Conservation (phyloP, 805 yeast genomes). For the Candida silvicultrix region DNA sequence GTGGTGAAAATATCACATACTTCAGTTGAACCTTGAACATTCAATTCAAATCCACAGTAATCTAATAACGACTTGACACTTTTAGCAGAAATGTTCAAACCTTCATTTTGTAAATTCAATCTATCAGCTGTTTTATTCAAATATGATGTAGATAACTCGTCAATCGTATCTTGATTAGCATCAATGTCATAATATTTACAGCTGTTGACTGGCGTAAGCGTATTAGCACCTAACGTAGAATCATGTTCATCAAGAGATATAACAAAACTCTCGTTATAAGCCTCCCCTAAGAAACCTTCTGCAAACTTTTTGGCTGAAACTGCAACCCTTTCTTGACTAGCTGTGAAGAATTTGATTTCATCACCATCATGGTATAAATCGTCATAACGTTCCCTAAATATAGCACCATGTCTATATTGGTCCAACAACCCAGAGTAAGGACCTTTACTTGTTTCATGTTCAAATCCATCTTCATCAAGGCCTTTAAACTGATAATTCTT, state of each 20-base stretch:
- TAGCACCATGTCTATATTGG: conserved; percentile 43
- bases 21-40: conserved; percentile 30
- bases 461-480: conserved; percentile 31
- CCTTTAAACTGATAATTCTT: conserved; percentile 42
- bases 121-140: conserved; percentile 24
- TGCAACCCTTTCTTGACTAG: conserved; percentile 48
- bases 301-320: conserved; percentile 52
- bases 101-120: conserved; percentile 31
- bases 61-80: conserved; percentile 37
- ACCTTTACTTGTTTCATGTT: conserved; percentile 44
- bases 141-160: conserved; percentile 19
- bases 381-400: conserved; percentile 42
- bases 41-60: conserved; percentile 45
- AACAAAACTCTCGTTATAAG: conserved; percentile 35
- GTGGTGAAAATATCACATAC: conserved; percentile 35
- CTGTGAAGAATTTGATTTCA: conserved; percentile 44
- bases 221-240: conserved; percentile 45
- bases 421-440: conserved; percentile 48
- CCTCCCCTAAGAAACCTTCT: conserved; percentile 38
- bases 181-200: conserved; percentile 33
- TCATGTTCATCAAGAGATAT: conserved; percentile 39
- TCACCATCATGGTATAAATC: conserved; percentile 33
- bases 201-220: conserved; percentile 45
- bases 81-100: conserved; percentile 29
- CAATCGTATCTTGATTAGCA: conserved; percentile 22